Conservation (phyloP, 805 yeast species). For the Teunomyces funiuensis region DNA sequence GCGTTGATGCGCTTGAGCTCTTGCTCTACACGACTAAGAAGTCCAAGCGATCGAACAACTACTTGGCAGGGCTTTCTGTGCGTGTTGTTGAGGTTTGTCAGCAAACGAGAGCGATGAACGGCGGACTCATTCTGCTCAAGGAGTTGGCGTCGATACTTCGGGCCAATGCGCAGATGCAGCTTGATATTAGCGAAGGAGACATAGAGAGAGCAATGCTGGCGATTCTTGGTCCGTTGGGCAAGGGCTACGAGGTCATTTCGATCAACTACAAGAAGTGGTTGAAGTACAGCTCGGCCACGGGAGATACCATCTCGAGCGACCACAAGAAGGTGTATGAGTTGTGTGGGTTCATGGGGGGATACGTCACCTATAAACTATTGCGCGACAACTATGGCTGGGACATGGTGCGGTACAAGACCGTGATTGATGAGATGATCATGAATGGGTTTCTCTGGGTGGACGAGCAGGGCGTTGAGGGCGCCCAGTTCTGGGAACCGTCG, state of each 20-base stretch:
- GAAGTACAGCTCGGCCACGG: constrained; percentile 31
- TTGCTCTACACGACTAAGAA: constrained; percentile 18
- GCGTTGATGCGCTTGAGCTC: constrained; percentile 73
- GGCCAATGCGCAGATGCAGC: constrained; percentile 28
- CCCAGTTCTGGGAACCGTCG: constrained; percentile 70
- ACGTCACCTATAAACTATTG: constrained; percentile 60
- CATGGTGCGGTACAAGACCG: constrained; percentile 54
- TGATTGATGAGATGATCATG: constrained; percentile 75
- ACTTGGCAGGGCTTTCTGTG: constrained; percentile 62
- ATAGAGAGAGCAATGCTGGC: constrained; percentile 54
- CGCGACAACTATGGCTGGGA: constrained; percentile 81
- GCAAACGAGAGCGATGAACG: constrained; percentile 67
- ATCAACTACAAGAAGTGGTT: constrained; percentile 59
- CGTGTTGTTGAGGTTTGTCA: constrained; percentile 76
- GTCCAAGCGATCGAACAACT: constrained; percentile 43
- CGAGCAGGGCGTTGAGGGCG: constrained; percentile 39
- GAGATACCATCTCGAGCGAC: constrained; percentile 46
- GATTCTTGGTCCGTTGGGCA: constrained; percentile 60
- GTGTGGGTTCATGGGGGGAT: constrained; percentile 73
- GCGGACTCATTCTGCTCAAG: constrained; percentile 72
- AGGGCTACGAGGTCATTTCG: constrained; percentile 63
- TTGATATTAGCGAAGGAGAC: constrained; percentile 47
- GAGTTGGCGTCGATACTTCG: constrained; percentile 33
- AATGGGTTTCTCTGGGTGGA: constrained; percentile 89
- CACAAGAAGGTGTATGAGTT: constrained; percentile 71